Percentiles rank a stretch among this genome's conserved stretches.
Evolutionary conservation across 2,329 filamentous ascomycete genomes (phyloP).

Genomic region (Talaromyces sp.): DNA sequence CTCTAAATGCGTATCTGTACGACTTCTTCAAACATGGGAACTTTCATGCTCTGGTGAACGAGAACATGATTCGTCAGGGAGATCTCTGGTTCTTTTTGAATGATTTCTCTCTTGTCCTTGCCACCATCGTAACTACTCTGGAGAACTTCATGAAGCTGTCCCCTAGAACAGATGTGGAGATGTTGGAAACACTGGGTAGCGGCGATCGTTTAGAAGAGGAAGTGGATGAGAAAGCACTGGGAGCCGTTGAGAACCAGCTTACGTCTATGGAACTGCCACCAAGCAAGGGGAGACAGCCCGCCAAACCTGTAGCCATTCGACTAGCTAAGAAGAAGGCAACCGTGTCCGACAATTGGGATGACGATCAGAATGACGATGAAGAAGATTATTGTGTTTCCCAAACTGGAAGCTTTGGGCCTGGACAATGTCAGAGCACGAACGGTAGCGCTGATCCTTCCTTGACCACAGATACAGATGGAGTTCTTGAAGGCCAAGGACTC

Average conservation of each 20-base stretch:
- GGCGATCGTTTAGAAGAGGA: neutral
- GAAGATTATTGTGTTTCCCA: neutral
- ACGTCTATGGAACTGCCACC: neutral
- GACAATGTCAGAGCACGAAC: constrained; percentile 10
- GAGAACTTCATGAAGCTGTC: constrained; percentile 3
- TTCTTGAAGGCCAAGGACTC: neutral
- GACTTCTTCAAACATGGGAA: constrained; percentile 75
- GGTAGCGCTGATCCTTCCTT: constrained; percentile 20
- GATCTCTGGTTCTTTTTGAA: constrained; percentile 38
- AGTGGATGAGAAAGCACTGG: neutral
- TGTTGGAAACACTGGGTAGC: neutral
- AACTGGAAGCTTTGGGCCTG: neutral
- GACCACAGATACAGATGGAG: neutral
- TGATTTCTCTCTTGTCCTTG: constrained; percentile 6
- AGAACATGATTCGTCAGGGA: constrained; percentile 61
- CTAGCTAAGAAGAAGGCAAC: constrained; percentile 22
- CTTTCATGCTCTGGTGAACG: constrained; percentile 53
- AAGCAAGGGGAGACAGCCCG: neutral
- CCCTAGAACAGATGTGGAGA: neutral
- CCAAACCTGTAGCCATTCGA: constrained; percentile 15
- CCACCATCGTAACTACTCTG: neutral
- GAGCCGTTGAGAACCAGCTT: neutral
- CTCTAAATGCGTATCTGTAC: constrained; percentile 49
- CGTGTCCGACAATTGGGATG: neutral
- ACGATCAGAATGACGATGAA: neutral